Percentiles rank a stretch among this genome's conserved stretches.
phyloP scores from a whole-genome alignment of 768 basidiomycete species.

The Tricholoma bakamatsutake region DNA sequence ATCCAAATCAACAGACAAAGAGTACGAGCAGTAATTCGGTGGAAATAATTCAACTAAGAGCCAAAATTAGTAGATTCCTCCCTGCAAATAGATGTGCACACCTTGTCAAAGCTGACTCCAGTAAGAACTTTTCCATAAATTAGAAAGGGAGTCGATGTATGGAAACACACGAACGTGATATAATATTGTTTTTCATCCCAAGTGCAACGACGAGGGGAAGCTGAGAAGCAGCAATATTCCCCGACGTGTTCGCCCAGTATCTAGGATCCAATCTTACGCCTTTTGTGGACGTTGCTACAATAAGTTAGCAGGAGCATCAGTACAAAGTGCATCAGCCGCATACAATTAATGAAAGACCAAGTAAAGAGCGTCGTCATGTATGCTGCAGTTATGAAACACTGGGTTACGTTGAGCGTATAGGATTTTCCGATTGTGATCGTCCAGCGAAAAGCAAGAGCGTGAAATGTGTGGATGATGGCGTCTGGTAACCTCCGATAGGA shows the following conservation, averaged over 20 bases:
- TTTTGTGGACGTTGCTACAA: constrained; percentile 20
- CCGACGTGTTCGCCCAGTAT: constrained; percentile 37
- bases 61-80: neutral
- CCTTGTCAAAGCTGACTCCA: constrained; percentile 45
- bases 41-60: constrained; percentile 35
- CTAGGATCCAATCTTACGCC: constrained; percentile 28
- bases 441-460: constrained; percentile 15
- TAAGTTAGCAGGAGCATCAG: neutral
- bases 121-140: constrained; percentile 35
- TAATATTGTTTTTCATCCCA: constrained; percentile 50
- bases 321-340: neutral
- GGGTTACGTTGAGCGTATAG: constrained; percentile 29
- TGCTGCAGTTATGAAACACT: constrained; percentile 27
- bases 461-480: constrained; percentile 10
- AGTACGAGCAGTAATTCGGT: constrained; percentile 44
- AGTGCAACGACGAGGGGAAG: constrained; percentile 51
- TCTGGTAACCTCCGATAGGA: constrained; percentile 8
- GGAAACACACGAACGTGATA: constrained; percentile 25
- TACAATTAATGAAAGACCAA: constrained; percentile 35
- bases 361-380: constrained; percentile 27
- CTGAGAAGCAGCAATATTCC: constrained; percentile 40
- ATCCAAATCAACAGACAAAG: constrained; percentile 43
- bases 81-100: constrained; percentile 4
- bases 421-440: constrained; percentile 22
- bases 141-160: neutral